Evolutionary conservation across 2,329 filamentous ascomycete species (phyloP), one percentile per base, ranked within the genome.

Genomic region (Claviceps fusiformis): DNA sequence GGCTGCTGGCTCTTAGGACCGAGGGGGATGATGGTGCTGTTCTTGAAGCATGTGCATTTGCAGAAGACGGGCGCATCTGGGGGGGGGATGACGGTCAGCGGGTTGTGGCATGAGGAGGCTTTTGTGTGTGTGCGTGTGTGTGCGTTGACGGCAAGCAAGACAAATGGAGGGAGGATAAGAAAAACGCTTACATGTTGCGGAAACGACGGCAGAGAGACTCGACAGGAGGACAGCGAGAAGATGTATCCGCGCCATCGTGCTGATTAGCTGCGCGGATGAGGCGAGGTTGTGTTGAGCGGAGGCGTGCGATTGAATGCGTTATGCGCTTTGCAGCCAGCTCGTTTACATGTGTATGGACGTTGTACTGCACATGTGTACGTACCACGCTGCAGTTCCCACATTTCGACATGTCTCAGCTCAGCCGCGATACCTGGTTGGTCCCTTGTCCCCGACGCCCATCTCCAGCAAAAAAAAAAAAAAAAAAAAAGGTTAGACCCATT

Each of bases 21-120:
- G 10, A 84, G 75, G 15, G 78, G 74, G 64, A 85, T 82, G 63
- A 85, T 82, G 60, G 81, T 85, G 73, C 79, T 82, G 71, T 85
- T 85, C 62, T 79, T 80, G 71, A 83, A 83, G 71, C 82, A 85
- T 61, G 80, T 85, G 71, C 82, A 85, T 75, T 85, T 85, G 74
- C 82, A 85, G 66, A 85, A 85, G 2, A 78, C 80, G 19, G 80
- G 81, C 47, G 80, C 76, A 37, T 77, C 81, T 84, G 84, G 45
- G 62, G 15, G 6, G 27, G 6, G 8, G n/a, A n/a, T 27, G n/a
- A 29, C 3, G 6, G 39, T 31, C 43, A 54, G 59, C 67, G 59
- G 65, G 64, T 6, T 37, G 5, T 37, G n/a, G n/a, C n/a, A n/a
- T n/a, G n/a, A n/a, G n/a, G n/a, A n/a, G n/a, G n/a, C 6, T 37